Evolutionary conservation across 1,139 yeast species (phyloP), one percentile per base, ranked within the genome.

Genomic region (Hansenula lynferdii): DNA sequence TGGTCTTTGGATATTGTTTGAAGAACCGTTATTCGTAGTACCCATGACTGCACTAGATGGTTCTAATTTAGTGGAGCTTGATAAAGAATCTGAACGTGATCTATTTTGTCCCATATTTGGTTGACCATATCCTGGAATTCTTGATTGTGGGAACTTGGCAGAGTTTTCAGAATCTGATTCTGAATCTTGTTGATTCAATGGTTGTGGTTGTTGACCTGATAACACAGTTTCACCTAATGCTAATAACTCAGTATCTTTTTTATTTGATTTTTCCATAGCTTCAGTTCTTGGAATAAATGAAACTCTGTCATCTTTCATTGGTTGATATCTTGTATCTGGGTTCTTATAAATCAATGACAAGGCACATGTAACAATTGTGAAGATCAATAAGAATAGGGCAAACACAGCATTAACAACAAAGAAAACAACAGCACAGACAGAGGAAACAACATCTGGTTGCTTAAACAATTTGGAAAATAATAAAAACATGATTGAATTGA

Each of bases 281-380:
- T 61, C 65, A 25, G 69, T 67, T 49, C 72, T 69, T 49, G 81
- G 78, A 47, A 80, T 83, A 62, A 92, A 92, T 18, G 96, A 85
- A 40, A 86, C 94, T 61, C 98, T 80, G 58, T 92, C 98, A 60
- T 92, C 98, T 53, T 85, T 84, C 87, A 92, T 86, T 50, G 97
- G 97, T 69, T 89, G 94, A 67, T 92, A 92, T 52, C 96, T 75
- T 14, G 94, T 80, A 63, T 92, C 98, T 41, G 98, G 98, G 61
- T 92, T 89, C 69, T 84, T 87, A 61, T 86, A 83, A 27, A 90
- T 55, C 51, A 90, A 64, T 0, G 97, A 96, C 60, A 87, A 70
- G 10, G 82, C 70, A 65, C 97, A 89, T 6, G 96, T 86, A 34
- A 89, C 78, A 50, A 90, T 81, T 40, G 96, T 86, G 71, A 89